phyloP scores from a whole-genome alignment of 306 rosid species.

The cucumber (Cucumis sativus) region Cucumber_9930_V3 NC_026656.2:4738001-4738500 shows the following conservation, averaged over 20 bases:
- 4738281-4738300: not conserved
- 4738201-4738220: conserved; percentile 3
- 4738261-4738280: not conserved
- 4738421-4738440: not conserved
- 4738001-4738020: conserved; percentile 98
- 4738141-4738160: conserved; percentile 70
- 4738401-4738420: not conserved
- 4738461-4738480: not conserved
- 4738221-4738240: not conserved
- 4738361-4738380: not conserved
- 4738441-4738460: not conserved
- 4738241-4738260: not conserved
- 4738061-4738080: conserved; percentile 89
- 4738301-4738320: not conserved
- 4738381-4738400: not conserved
- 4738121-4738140: conserved; percentile 28
- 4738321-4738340: not conserved
- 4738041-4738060: conserved; percentile 73
- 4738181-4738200: conserved; percentile 86
- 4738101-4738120: conserved; percentile 57
- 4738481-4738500: not conserved
- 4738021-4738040: conserved; percentile 83
- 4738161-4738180: conserved; percentile 77
- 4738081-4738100: conserved; percentile 96
- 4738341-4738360: not conserved